phyloP scores from a whole-genome alignment of 2,329 filamentous ascomycete genomes.

The Colletotrichum navitas region DNA sequence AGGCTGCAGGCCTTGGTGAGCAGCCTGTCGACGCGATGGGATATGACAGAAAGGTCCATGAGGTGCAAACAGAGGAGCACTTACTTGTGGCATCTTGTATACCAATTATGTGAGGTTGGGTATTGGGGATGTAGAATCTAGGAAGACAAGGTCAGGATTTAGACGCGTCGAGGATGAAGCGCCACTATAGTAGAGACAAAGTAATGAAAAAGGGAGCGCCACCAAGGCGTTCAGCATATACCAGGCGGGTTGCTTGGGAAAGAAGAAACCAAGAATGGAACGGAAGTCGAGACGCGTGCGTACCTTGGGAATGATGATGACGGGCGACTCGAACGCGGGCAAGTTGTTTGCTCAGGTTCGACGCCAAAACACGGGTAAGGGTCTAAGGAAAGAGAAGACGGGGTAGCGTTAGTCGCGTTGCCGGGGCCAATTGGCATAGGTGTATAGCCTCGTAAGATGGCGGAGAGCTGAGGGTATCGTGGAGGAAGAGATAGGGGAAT shows the following conservation, averaged over 20 bases:
- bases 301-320: constrained; percentile 41
- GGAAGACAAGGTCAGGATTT: constrained; percentile 26
- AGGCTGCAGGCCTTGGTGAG: constrained; percentile 59
- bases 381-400: neutral
- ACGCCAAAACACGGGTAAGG: constrained; percentile 33
- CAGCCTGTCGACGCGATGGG: constrained; percentile 27
- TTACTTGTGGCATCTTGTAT: constrained; percentile 55
- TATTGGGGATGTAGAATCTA: constrained; percentile 25
- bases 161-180: constrained; percentile 32
- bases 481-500: constrained; percentile 7
- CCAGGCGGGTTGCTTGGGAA: constrained; percentile 2
- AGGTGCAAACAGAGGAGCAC: constrained; percentile 41
- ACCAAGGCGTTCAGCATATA: neutral
- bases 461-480: constrained; percentile 16
- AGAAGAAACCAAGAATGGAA: constrained; percentile 5
- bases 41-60: constrained; percentile 2
- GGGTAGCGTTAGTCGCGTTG: constrained; percentile 33
- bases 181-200: constrained; percentile 12
- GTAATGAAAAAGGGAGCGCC: constrained; percentile 16
- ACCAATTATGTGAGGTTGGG: constrained; percentile 34
- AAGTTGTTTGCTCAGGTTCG: constrained; percentile 32
- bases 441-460: neutral
- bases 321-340: constrained; percentile 34
- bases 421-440: constrained; percentile 25
- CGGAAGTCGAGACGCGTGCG: constrained; percentile 25